phyloP scores from a whole-genome alignment of 140 eudicot genomes.

The Erigeron philadelphicus region DNA sequence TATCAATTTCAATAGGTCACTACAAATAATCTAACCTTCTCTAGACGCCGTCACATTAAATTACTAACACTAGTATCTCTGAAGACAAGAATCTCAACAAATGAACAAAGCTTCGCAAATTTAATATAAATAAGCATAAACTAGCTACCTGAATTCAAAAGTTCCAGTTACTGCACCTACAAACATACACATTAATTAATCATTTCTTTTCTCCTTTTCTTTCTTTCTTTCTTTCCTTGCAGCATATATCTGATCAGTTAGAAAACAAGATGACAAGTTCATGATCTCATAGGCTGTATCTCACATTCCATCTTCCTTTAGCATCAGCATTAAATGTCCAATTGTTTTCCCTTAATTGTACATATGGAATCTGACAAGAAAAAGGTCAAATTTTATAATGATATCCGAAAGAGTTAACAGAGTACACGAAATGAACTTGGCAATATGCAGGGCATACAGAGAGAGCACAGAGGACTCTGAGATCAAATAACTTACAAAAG shows the following conservation, averaged over 20 bases:
- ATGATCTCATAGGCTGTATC: conserved; percentile 61
- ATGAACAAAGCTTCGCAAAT: background rate
- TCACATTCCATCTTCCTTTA: conserved; percentile 74
- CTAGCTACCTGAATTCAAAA: conserved; percentile 8
- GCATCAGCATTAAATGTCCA: conserved; percentile 77
- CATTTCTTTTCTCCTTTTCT: background rate
- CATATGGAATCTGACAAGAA: conserved; percentile 60
- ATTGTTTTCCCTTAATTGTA: conserved; percentile 83
- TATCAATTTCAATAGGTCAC: background rate
- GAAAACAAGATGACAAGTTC: background rate
- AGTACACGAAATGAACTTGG: background rate
- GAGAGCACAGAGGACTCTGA: background rate
- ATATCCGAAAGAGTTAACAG: background rate
- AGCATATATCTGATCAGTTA: conserved; percentile 19
- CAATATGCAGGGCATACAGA: background rate
- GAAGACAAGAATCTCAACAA: conserved; percentile 11
- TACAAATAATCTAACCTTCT: background rate
- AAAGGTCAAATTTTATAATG: conserved; percentile 3
- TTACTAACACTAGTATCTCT: background rate
- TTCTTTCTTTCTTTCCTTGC: background rate
- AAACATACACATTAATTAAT: conserved; percentile 12
- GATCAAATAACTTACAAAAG: background rate
- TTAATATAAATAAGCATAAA: conserved; percentile 19
- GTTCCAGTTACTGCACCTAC: conserved; percentile 17
- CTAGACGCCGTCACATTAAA: background rate